A percentile compares a stretch with the other conserved stretches of the same genome.
These are phyloP conservation scores for Pseudoscleropodium purum DNA, from an alignment of 225 moss, liverwort and hornwort species.

Conservation along the genomic window DNA sequence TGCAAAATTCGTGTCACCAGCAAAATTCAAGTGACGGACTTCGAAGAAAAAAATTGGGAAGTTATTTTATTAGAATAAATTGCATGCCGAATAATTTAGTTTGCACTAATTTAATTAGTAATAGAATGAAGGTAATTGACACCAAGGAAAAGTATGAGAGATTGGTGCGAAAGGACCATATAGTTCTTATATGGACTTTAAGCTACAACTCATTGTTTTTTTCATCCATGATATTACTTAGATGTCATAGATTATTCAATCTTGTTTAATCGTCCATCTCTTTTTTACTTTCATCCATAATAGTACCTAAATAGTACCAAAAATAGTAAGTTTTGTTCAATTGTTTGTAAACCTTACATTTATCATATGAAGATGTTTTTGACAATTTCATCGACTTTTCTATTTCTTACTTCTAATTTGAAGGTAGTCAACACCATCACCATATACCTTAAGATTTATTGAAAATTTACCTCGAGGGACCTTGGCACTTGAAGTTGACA, in stretches of 20 bases:
- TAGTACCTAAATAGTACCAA: not conserved
- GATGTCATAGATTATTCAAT: not conserved
- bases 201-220: not conserved
- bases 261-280: not conserved
- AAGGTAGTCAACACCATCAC: not conserved
- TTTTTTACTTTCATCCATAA: not conserved
- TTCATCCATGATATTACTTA: not conserved
- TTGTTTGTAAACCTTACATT: not conserved
- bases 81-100: not conserved
- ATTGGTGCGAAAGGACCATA: not conserved
- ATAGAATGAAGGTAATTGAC: not conserved
- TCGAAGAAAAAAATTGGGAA: not conserved
- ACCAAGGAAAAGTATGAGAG: not conserved
- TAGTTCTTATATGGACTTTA: not conserved
- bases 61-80: not conserved
- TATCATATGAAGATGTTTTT: too few species aligned
- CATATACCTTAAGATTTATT: too few species aligned
- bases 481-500: rapidly evolving
- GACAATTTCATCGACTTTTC: rapidly evolving
- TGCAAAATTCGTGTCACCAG: not conserved
- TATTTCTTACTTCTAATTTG: too few species aligned
- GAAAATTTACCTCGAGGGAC: not conserved
- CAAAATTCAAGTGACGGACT: not conserved
- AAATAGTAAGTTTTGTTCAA: not conserved
- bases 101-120: not conserved